Conservation (phyloP, 73 alveolate species). For the Paramecium bursaria region DNA sequence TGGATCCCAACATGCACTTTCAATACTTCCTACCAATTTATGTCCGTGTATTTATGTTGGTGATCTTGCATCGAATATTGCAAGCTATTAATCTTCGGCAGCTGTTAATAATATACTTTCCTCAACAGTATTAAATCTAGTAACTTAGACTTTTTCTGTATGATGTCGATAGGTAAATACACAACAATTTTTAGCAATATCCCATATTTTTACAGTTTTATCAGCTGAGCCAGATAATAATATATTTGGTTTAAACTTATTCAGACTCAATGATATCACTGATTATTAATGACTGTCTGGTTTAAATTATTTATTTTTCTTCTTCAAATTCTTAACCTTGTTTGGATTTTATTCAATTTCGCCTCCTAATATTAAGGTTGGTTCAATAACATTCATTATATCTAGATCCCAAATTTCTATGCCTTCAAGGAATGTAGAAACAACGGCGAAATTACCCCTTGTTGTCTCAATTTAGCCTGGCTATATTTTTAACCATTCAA, state of each 20-base stretch:
- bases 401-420: constrained; percentile 98
- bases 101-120: constrained; percentile 88
- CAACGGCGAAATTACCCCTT: constrained; percentile 89
- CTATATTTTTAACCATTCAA: constrained; percentile 89
- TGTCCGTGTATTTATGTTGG: constrained; percentile 74
- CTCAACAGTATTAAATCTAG: constrained; percentile 90
- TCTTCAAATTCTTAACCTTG: constrained; percentile 72
- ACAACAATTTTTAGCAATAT: constrained; percentile 79
- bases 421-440: constrained; percentile 95
- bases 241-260: constrained; percentile 75
- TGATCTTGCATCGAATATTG: constrained; percentile 85
- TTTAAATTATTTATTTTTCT: constrained; percentile 77
- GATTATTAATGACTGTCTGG: constrained; percentile 95
- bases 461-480: constrained; percentile 69
- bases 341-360: constrained; percentile 65
- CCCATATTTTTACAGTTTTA: constrained; percentile 95
- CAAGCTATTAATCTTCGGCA: constrained; percentile 87
- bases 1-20: constrained; percentile 94
- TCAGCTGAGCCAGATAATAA: constrained; percentile 98
- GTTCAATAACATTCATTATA: constrained; percentile 90
- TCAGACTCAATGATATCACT: constrained; percentile 74
- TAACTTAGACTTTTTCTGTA: constrained; percentile 90
- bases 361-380: constrained; percentile 92
- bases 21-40: constrained; percentile 76
- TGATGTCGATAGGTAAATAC: constrained; percentile 83